Evolutionary conservation across 257 asterid species (phyloP).

Genomic region (Solanum bulbocastanum): DNA sequence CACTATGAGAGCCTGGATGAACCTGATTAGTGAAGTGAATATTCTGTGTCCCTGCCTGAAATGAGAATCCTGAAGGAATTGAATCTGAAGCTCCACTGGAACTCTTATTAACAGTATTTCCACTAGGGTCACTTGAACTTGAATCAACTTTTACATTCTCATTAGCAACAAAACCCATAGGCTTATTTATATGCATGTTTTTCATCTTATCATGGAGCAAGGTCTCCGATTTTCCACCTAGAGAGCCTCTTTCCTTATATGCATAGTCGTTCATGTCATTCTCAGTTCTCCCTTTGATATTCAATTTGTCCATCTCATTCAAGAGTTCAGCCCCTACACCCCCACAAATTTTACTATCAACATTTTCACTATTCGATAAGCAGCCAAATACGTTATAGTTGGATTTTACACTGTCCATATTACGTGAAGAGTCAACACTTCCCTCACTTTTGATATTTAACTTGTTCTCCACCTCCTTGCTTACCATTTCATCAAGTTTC

Average conservation of each 20-base stretch:
- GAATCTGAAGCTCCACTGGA: slow-evolving; percentile 16
- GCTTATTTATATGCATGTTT: slow-evolving; percentile 7
- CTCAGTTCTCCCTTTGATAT: slow-evolving; percentile 25
- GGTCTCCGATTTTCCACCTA: neutral
- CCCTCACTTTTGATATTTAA: slow-evolving; percentile 33
- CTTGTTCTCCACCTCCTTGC: slow-evolving; percentile 45
- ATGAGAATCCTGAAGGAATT: slow-evolving; percentile 27
- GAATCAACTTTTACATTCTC: slow-evolving; percentile 3
- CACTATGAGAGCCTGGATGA: slow-evolving; percentile 20
- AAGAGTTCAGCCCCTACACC: slow-evolving; percentile 26
- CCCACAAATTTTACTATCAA: slow-evolving; percentile 8
- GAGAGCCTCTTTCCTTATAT: neutral
- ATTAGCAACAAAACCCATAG: slow-evolving; percentile 8
- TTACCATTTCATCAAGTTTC: slow-evolving; percentile 3
- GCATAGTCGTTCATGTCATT: slow-evolving; percentile 13
- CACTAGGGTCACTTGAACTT: neutral
- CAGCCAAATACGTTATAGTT: neutral
- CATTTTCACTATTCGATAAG: neutral
- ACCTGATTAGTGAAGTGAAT: slow-evolving; percentile 10
- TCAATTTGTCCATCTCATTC: slow-evolving; percentile 52
- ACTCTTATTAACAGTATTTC: neutral
- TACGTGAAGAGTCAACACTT: neutral
- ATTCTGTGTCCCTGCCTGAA: slow-evolving; percentile 29
- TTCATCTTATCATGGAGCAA: slow-evolving; percentile 9
- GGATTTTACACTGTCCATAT: neutral